Evolutionary conservation across 75 land plant genomes (phyloP).

Genomic region (Sequoiadendron giganteum): DNA sequence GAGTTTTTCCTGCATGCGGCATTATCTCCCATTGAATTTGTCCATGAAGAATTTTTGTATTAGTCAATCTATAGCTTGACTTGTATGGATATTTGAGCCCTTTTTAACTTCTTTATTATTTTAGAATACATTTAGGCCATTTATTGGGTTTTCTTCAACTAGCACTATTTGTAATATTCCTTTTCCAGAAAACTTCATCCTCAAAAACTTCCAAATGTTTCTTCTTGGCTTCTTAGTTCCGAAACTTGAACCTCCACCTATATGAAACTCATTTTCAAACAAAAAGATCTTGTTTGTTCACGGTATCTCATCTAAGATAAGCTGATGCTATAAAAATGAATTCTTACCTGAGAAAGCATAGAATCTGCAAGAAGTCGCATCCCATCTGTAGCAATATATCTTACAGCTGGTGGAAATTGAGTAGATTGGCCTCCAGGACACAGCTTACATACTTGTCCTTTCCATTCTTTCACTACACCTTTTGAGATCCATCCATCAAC

Average conservation of each 20-base stretch:
- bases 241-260: background rate
- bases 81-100: background rate
- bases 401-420: conserved; percentile 41
- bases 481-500: conserved; percentile 74
- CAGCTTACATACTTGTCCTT: conserved; percentile 70
- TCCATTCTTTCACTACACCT: conserved; percentile 80
- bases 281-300: background rate
- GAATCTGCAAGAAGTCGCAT: conserved; percentile 94
- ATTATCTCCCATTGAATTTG: background rate
- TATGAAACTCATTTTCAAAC: background rate
- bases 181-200: background rate
- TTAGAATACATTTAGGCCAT: background rate
- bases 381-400: conserved; percentile 79
- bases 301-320: background rate
- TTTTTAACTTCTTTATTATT: background rate
- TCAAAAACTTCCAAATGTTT: background rate
- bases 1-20: background rate
- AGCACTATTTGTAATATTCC: background rate
- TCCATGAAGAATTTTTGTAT: background rate
- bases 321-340: background rate
- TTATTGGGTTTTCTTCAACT: background rate
- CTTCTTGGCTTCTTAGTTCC: background rate
- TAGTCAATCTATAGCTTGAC: background rate
- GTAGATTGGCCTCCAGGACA: conserved; percentile 62
- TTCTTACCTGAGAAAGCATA: conserved; percentile 59